Evolutionary conservation across 148 eudicot species (phyloP).

Genomic region (Beta vulgaris): DNA sequence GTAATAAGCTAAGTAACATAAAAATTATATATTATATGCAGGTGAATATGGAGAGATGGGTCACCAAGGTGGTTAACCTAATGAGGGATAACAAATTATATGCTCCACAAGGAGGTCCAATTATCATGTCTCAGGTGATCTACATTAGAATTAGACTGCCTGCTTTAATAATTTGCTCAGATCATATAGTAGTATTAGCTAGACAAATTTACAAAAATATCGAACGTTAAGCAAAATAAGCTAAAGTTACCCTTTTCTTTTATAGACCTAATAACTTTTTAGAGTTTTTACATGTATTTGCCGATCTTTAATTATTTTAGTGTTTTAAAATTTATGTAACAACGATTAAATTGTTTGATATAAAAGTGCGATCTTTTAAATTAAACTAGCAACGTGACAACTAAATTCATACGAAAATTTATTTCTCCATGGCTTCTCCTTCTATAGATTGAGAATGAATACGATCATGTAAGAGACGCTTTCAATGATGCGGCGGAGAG

Average conservation of each 20-base stretch:
- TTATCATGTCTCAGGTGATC: conserved; percentile 73
- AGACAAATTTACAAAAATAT: no score
- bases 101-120: conserved; percentile 92
- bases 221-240: no score
- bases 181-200: no score
- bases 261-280: no score
- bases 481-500: conserved; percentile 43
- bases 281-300: no score
- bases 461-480: conserved; percentile 52
- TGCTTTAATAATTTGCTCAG: neutral
- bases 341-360: no score
- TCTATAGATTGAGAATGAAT: conserved; percentile 85
- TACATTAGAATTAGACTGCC: neutral
- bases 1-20: no score
- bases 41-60: conserved; percentile 67
- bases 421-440: neutral
- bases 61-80: conserved; percentile 60
- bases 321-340: no score
- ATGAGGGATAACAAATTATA: conserved; percentile 66
- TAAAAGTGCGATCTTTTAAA: no score
- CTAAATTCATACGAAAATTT: neutral
- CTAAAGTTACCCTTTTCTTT: no score
- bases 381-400: neutral
- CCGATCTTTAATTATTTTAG: no score
- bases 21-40: conserved; percentile 14